These are phyloP conservation scores for Phaffomyces opuntiae DNA, from an alignment of 805 yeast species.

Conservation along the genomic window DNA sequence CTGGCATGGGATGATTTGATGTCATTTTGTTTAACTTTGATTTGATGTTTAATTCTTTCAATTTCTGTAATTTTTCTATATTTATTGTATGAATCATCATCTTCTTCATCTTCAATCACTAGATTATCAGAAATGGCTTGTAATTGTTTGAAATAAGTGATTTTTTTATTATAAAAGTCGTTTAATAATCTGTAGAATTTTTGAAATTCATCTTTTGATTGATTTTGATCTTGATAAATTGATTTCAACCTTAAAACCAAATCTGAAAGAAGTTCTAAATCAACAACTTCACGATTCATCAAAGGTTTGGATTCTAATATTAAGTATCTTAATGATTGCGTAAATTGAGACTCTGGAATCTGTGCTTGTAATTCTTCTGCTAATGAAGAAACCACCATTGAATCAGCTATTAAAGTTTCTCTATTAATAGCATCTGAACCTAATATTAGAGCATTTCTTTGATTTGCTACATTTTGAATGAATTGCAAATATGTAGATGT, in stretches of 20 bases:
- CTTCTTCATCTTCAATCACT: not conserved
- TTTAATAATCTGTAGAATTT: slow-evolving; percentile 48
- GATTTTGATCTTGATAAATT: slow-evolving; percentile 27
- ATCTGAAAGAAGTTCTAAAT: slow-evolving; percentile 5
- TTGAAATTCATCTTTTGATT: slow-evolving; percentile 20
- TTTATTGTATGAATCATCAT: slow-evolving; percentile 26
- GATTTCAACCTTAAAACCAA: slow-evolving; percentile 18
- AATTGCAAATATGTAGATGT: slow-evolving; percentile 53
- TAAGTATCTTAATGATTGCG: slow-evolving; percentile 8
- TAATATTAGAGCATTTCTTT: slow-evolving; percentile 32
- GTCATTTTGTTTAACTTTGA: not conserved
- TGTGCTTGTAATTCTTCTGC: slow-evolving; percentile 13
- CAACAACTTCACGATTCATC: slow-evolving; percentile 1
- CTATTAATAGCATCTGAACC: slow-evolving; percentile 14
- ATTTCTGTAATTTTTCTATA: no score
- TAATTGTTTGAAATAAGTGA: slow-evolving; percentile 75
- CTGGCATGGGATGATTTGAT: slow-evolving; percentile 30
- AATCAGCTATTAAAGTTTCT: not conserved
- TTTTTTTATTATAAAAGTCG: slow-evolving; percentile 67
- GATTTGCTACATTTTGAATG: slow-evolving; percentile 39
- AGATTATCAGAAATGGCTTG: slow-evolving; percentile 86
- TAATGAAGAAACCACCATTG: not conserved
- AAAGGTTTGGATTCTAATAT: slow-evolving; percentile 12
- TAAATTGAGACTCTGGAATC: slow-evolving; percentile 1
- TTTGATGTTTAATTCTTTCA: no score